Conservation (phyloP, 805 yeast genomes). For the Pichia phayaonensis region DNA sequence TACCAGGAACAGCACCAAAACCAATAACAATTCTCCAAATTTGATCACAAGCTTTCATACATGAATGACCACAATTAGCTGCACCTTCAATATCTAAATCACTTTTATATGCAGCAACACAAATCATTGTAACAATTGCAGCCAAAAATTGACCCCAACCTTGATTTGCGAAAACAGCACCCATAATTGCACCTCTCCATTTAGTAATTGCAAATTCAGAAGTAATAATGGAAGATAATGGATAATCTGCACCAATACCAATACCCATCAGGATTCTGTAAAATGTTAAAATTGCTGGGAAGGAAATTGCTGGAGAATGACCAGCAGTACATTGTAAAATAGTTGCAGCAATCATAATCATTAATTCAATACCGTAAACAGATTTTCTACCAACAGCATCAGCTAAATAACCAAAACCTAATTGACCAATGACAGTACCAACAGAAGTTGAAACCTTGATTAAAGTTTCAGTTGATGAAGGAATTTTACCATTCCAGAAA, state of each 20-base stretch:
- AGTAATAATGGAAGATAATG: slow-evolving; percentile 86
- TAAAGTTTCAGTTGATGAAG: slow-evolving; percentile 66
- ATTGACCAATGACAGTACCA: slow-evolving; percentile 89
- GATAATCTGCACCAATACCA: slow-evolving; percentile 97
- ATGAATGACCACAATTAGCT: slow-evolving; percentile 54
- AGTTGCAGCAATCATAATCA: slow-evolving; percentile 76
- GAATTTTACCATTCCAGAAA: slow-evolving; percentile 56
- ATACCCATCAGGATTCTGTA: slow-evolving; percentile 88
- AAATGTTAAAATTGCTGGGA: slow-evolving; percentile 66
- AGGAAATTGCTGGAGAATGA: slow-evolving; percentile 60
- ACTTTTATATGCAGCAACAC: slow-evolving; percentile 69
- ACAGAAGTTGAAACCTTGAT: slow-evolving; percentile 86
- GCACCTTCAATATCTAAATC: slow-evolving; percentile 49
- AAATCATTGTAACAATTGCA: slow-evolving; percentile 72
- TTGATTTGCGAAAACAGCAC: slow-evolving; percentile 93
- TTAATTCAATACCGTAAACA: slow-evolving; percentile 80
- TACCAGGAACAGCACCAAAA: slow-evolving; percentile 85
- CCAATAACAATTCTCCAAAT: slow-evolving; percentile 93
- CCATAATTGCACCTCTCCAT: slow-evolving; percentile 98
- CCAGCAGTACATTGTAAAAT: slow-evolving; percentile 72
- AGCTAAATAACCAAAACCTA: slow-evolving; percentile 76
- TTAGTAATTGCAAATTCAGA: slow-evolving; percentile 90
- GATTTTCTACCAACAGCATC: slow-evolving; percentile 81
- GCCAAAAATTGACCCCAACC: slow-evolving; percentile 93
- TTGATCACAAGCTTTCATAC: slow-evolving; percentile 79